A percentile compares a stretch with the other conserved stretches of the same genome.
Conservation (phyloP, 1,139 yeast genomes). For the Hansenula lynferdii region DNA sequence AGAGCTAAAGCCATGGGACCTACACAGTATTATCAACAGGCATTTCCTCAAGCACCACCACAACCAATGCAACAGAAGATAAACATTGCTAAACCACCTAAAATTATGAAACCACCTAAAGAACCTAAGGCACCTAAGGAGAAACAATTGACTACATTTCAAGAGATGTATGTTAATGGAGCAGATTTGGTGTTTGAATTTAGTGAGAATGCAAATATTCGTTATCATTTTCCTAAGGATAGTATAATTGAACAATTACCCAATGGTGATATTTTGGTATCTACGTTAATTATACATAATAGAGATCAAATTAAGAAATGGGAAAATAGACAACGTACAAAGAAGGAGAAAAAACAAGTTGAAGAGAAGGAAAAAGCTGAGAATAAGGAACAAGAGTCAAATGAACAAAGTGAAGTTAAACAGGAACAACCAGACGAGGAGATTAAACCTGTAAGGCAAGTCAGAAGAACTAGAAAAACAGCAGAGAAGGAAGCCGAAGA, state of each 20-base stretch:
- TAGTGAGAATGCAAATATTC: slow-evolving; percentile 69
- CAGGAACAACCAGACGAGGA: slow-evolving; percentile 1
- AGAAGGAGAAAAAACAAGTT: too few relatives aligned
- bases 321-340: slow-evolving; percentile 24
- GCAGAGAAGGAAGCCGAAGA: slow-evolving; percentile 22
- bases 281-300: slow-evolving; percentile 59
- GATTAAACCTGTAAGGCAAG: not conserved
- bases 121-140: slow-evolving; percentile 25
- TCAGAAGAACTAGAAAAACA: slow-evolving; percentile 9
- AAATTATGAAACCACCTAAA: slow-evolving; percentile 25
- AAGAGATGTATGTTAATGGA: slow-evolving; percentile 59
- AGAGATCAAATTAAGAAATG: slow-evolving; percentile 22
- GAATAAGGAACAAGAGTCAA: slow-evolving; percentile 21
- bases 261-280: slow-evolving; percentile 51
- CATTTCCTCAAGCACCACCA: slow-evolving; percentile 15
- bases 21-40: slow-evolving; percentile 25
- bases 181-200: slow-evolving; percentile 84
- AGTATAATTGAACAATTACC: slow-evolving; percentile 64
- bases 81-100: slow-evolving; percentile 23
- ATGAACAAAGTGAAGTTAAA: slow-evolving; percentile 16
- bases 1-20: slow-evolving; percentile 77
- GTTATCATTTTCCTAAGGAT: slow-evolving; percentile 72
- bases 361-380: slow-evolving; percentile 21
- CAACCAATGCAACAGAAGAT: slow-evolving; percentile 12
- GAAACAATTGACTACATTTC: slow-evolving; percentile 62